Evolutionary conservation across 1,284 basidiomycete species (phyloP).

Genomic region (Salmacisia buchloeana): DNA sequence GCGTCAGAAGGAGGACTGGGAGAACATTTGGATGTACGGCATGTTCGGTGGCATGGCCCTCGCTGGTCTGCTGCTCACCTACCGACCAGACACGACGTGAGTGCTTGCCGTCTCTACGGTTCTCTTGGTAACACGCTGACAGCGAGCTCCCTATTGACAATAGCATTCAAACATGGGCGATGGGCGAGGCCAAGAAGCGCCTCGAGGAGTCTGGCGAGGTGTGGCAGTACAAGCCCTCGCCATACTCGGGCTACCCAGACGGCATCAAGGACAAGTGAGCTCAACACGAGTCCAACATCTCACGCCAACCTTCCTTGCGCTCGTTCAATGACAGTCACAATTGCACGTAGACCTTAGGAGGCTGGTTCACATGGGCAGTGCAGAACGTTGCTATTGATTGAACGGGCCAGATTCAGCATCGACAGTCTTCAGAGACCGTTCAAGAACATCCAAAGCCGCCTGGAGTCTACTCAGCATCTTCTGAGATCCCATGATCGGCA

Average conservation of each 20-base stretch:
- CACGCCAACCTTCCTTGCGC: too few relatives aligned
- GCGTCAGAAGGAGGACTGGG: constrained; percentile 80
- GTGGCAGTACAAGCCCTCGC: constrained; percentile 48
- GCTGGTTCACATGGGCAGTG: too few relatives aligned
- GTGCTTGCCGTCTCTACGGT: constrained; percentile 41
- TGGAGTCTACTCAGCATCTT: too few relatives aligned
- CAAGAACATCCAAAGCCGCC: too few relatives aligned
- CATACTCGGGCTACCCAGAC: constrained; percentile 39
- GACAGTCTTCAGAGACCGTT: too few relatives aligned
- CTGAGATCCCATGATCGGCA: too few relatives aligned
- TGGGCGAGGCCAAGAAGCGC: constrained; percentile 45
- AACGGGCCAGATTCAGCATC: too few relatives aligned
- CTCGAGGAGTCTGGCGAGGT: constrained; percentile 39
- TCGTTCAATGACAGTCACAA: too few relatives aligned
- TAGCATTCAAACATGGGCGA: constrained; percentile 46
- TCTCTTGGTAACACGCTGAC: neutral
- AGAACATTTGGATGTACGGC: constrained; percentile 43
- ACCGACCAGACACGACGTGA: constrained; percentile 92
- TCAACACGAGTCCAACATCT: too few relatives aligned
- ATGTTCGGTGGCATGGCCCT: constrained; percentile 84
- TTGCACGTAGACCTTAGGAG: too few relatives aligned
- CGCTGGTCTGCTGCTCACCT: constrained; percentile 71
- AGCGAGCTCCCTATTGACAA: neutral
- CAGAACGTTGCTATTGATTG: too few relatives aligned
- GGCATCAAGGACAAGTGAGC: constrained; percentile 4